phyloP scores from a whole-genome alignment of 2,329 filamentous ascomycete species.

The Parafenestella ontariensis region DNA sequence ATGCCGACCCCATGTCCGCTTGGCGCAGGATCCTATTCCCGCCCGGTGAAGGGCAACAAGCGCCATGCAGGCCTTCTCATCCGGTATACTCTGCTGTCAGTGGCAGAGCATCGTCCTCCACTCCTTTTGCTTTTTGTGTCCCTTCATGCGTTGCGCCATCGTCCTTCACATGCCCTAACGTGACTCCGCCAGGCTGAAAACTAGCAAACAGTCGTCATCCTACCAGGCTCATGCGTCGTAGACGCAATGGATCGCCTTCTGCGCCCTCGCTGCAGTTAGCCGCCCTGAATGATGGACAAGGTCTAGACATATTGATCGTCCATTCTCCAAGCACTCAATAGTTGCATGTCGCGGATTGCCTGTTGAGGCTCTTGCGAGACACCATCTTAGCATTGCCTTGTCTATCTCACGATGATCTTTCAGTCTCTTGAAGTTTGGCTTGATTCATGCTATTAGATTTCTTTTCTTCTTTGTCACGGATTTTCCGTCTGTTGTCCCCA shows the following conservation, averaged over 20 bases:
- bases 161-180: conserved; percentile 19
- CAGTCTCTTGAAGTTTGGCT: conserved; percentile 23
- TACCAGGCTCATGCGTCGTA: conserved; percentile 11
- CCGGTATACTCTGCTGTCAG: conserved; percentile 28
- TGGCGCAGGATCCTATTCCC: conserved; percentile 11
- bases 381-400: conserved; percentile 9
- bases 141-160: conserved; percentile 20
- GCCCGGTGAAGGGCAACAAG: conserved; percentile 21
- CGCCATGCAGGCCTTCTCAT: conserved; percentile 31
- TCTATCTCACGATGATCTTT: not conserved
- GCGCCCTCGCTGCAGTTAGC: conserved; percentile 15
- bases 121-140: conserved; percentile 13
- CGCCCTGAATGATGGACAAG: not conserved
- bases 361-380: not conserved
- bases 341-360: conserved; percentile 11
- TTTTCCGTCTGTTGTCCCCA: conserved; percentile 15
- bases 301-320: conserved; percentile 16
- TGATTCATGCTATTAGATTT: conserved; percentile 14
- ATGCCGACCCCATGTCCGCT: conserved; percentile 17
- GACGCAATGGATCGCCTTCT: conserved; percentile 15
- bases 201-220: conserved; percentile 25
- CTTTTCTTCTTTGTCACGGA: conserved; percentile 13
- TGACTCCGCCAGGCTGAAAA: conserved; percentile 25
- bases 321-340: conserved; percentile 4
- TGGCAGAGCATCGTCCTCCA: conserved; percentile 25